Evolutionary conservation across 2,329 filamentous ascomycete genomes (phyloP).

Genomic region (Albophoma yamanashiensis): DNA sequence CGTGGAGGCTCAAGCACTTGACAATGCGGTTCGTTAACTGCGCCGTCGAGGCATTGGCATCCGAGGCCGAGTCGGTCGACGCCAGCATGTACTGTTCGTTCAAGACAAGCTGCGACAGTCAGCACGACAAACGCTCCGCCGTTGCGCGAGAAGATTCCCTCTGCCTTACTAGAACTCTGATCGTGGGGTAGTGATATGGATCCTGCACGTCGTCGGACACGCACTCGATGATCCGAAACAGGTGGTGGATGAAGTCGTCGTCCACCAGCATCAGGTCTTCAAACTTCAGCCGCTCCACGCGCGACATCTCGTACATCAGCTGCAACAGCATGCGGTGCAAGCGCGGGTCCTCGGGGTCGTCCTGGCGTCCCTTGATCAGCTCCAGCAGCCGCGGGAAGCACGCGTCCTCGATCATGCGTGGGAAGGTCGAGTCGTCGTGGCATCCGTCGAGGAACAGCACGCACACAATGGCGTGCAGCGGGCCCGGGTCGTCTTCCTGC

Average conservation of each 20-base stretch:
- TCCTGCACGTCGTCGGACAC: slow-evolving; percentile 80
- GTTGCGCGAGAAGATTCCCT: too few relatives aligned
- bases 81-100: slow-evolving; percentile 98
- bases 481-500: slow-evolving; percentile 73
- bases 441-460: slow-evolving; percentile 83
- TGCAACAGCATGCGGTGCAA: slow-evolving; percentile 77
- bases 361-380: slow-evolving; percentile 57
- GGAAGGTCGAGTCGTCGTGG: slow-evolving; percentile 65
- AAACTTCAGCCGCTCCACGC: slow-evolving; percentile 70
- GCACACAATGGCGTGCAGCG: slow-evolving; percentile 73
- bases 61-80: slow-evolving; percentile 39
- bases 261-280: slow-evolving; percentile 68
- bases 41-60: slow-evolving; percentile 24
- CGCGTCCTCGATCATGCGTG: slow-evolving; percentile 77
- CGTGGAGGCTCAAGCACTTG: slow-evolving; percentile 76
- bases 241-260: slow-evolving; percentile 72
- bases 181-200: slow-evolving; percentile 92
- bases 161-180: slow-evolving; percentile 68
- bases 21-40: slow-evolving; percentile 85
- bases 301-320: slow-evolving; percentile 90
- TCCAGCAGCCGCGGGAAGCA: slow-evolving; percentile 78
- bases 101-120: slow-evolving; percentile 60
- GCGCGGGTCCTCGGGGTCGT: slow-evolving; percentile 54
- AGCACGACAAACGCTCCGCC: slow-evolving; percentile 2
- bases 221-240: slow-evolving; percentile 82